Evolutionary conservation across 108 stramenopile genomes (phyloP).

Genomic region (Skeletonema marinoi): DNA sequence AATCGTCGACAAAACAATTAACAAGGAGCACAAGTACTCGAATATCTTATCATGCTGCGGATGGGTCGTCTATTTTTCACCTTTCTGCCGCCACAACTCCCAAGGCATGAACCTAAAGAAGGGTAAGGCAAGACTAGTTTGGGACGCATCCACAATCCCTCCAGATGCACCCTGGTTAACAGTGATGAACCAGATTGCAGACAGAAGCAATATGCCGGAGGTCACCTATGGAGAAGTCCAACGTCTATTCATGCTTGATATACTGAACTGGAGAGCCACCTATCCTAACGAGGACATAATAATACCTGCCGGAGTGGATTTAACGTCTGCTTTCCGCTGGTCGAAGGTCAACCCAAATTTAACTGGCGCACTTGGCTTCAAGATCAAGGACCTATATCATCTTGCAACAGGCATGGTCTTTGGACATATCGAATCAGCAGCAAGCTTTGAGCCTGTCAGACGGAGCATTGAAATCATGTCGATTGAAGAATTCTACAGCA

Average conservation of each 20-base stretch:
- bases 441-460: not conserved
- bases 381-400: not conserved
- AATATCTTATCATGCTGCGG: not conserved
- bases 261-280: constrained; percentile 1
- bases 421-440: not conserved
- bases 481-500: not conserved
- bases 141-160: constrained; percentile 21
- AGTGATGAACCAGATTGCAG: constrained; percentile 12
- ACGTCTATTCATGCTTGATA: not conserved
- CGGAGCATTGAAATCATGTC: not conserved
- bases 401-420: not conserved
- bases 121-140: constrained; percentile 9
- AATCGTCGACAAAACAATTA: not conserved
- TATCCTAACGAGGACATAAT: not conserved
- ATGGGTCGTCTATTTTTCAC: not conserved
- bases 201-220: not conserved
- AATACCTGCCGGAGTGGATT: not conserved
- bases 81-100: constrained; percentile 5
- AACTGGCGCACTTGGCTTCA: constrained; percentile 11
- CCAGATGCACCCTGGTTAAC: not conserved
- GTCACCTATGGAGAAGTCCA: constrained; percentile 12
- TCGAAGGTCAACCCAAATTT: not conserved
- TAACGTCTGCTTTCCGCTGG: constrained; percentile 6
- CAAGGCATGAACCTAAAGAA: constrained; percentile 20
- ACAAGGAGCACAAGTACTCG: constrained; percentile 9